These are phyloP conservation scores for barley (Hordeum vulgare) DNA, from an alignment of 176 grass and related monocot species.

Conservation along the genomic window MorexV3_pseudomolecules_assembly NC_058523.1:88237827-88238326, in stretches of 20 bases:
- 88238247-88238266: conserved; percentile 6
- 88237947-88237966: background rate
- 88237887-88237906: conserved; percentile 94
- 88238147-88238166: conserved; percentile 96
- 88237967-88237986: background rate
- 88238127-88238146: conserved; percentile 86
- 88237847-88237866: conserved; percentile 85
- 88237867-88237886: conserved; percentile 79
- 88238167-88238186: conserved; percentile 92
- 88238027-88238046: background rate
- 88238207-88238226: conserved; percentile 56
- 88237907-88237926: conserved; percentile 95
- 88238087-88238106: conserved; percentile 19
- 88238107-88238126: conserved; percentile 18
- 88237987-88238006: background rate
- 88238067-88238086: background rate
- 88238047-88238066: background rate
- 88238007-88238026: background rate
- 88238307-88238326: conserved; percentile 16
- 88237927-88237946: conserved; percentile 45
- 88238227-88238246: conserved; percentile 15
- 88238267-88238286: conserved; percentile 10
- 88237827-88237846: conserved; percentile 60
- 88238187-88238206: conserved; percentile 92
- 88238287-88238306: conserved; percentile 8